Conservation (phyloP, 345 rosid species). For the Eutrema japonicum region DNA sequence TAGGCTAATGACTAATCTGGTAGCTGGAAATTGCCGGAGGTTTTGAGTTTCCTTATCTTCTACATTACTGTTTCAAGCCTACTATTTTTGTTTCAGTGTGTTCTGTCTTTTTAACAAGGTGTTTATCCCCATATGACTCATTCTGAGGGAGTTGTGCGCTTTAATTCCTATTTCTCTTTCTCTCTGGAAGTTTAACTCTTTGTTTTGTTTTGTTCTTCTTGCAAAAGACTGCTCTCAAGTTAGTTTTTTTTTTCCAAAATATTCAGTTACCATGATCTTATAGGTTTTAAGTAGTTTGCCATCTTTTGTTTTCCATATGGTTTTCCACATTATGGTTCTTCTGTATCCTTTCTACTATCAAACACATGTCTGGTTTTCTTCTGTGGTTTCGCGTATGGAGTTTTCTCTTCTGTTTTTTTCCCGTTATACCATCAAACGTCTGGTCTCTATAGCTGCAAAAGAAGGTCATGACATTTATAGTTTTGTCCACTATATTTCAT, state of each 20-base stretch:
- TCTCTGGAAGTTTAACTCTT: conserved; percentile 4
- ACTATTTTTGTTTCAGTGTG: conserved; percentile 1
- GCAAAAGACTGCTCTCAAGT: neutral
- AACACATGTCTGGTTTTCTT: conserved; percentile 20
- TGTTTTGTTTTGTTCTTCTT: conserved; percentile 11
- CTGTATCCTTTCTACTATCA: conserved; percentile 3
- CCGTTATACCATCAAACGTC: neutral
- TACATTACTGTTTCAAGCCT: conserved; percentile 17
- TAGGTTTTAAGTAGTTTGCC: conserved; percentile 15
- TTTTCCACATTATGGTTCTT: neutral
- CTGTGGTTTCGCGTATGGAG: neutral
- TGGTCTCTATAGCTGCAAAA: conserved; percentile 19
- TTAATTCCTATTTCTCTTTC: neutral
- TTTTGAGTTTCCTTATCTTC: conserved; percentile 20
- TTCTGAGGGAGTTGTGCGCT: conserved; percentile 25
- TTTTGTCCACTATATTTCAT: conserved; percentile 24
- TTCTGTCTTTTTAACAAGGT: conserved; percentile 12
- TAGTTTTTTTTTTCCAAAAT: neutral
- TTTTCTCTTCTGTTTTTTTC: conserved; percentile 21
- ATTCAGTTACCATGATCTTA: conserved; percentile 4
- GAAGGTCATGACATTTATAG: conserved; percentile 19
- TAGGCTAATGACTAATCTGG: conserved; percentile 35
- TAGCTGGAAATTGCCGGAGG: conserved; percentile 18
- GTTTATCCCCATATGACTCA: conserved; percentile 8
- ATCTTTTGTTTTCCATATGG: conserved; percentile 3